Evolutionary conservation across 139 green algal genomes (phyloP).

Genomic region (Nannochloris sp.): DNA sequence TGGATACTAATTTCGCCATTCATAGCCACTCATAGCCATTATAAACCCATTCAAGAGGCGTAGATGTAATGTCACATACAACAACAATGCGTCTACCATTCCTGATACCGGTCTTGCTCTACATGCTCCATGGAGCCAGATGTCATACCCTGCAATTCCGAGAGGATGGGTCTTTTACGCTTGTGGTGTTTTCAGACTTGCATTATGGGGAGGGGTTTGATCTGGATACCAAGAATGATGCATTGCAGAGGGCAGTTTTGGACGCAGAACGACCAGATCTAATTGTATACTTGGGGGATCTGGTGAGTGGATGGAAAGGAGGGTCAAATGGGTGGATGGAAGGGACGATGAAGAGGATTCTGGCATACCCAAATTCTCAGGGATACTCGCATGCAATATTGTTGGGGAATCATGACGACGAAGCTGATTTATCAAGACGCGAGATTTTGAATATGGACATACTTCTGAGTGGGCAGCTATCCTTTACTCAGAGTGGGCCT

Average conservation of each 20-base stretch:
- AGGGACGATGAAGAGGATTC: constrained; percentile 21
- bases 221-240: constrained; percentile 2
- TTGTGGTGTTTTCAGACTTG: constrained; percentile 32
- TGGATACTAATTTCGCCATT: too few relatives aligned
- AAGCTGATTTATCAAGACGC: constrained; percentile 24
- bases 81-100: background rate
- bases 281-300: constrained; percentile 29
- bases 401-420: constrained; percentile 35
- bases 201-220: constrained; percentile 22
- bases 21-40: too few relatives aligned
- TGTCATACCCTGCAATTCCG: constrained; percentile 8
- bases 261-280: constrained; percentile 21
- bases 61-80: too few relatives aligned
- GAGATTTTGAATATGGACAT: constrained; percentile 18
- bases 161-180: constrained; percentile 20
- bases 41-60: too few relatives aligned
- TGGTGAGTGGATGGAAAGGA: constrained; percentile 25
- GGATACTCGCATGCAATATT: constrained; percentile 19
- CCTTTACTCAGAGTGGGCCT: constrained; percentile 22
- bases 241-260: constrained; percentile 6
- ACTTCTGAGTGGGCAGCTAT: background rate
- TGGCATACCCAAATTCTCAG: background rate
- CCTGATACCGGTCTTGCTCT: too few relatives aligned
- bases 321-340: constrained; percentile 20
- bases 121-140: too few relatives aligned